Base-by-base conservation (phyloP, 2,329 filamentous ascomycete genomes). In the Zalaria sp. region DNA sequence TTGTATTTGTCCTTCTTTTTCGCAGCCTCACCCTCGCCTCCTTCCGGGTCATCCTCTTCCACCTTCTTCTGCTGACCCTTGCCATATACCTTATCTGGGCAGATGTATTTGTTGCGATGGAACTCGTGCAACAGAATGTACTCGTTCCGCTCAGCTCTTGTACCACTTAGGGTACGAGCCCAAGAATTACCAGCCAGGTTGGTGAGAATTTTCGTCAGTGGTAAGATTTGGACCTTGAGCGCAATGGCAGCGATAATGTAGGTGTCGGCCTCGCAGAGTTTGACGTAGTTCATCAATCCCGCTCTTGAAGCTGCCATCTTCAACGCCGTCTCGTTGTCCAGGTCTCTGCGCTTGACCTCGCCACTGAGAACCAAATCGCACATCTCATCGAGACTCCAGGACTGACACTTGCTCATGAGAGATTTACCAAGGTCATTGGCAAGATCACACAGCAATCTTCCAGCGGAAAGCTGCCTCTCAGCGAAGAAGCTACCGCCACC, bases 1-100 rank as follows among this genome's bases (percentile, higher is more conserved):
- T 98, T 96, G 70, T 83, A 98, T 63, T 96, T 98, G 66, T 98
- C 93, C 62, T 95, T 98, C 71, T 96, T 98, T 66, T 95, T 98
- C 45, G 74, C 76, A 48, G 86, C 83, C 2, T 59, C 66, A 5
- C 71, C 76, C 39, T 76, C 74, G 39, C 76, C 75, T 9, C 61
- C 71, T 25, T 81, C 83, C 38, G 84, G 82, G 5, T 82, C 79
- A 18, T 70, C 66, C 39, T 86, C 82, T 40, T 88, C 84, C 42
- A 86, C 82, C 10, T 66, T 65, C 53, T 82, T 83, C 38, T 77
- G 72, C 45, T 84, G 83, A 9, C 78, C 78, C 51, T 81, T 87
- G 53, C 84, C 86, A 37, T 72, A 81, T 50, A 86, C 79, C 64
- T 98, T 98, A 66, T 98, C 93, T 0, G 91, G 91, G 57, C 87